Conservation (phyloP, 768 basidiomycete species). For the Boletellus emodensis region DNA sequence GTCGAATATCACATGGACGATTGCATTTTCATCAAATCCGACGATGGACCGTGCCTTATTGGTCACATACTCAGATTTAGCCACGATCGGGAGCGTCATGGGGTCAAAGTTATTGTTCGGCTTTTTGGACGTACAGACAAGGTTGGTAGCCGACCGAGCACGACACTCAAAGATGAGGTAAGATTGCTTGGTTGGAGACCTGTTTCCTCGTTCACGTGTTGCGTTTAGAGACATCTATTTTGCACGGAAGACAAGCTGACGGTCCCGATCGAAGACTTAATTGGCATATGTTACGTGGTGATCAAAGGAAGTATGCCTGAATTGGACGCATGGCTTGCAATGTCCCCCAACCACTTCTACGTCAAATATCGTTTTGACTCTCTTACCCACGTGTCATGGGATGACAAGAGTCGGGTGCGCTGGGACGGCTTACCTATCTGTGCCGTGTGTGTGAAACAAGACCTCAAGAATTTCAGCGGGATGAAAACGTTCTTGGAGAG, state of each 20-base stretch:
- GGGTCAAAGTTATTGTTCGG: slow-evolving; percentile 31
- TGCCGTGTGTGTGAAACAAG: slow-evolving; percentile 34
- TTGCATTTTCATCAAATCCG: slow-evolving; percentile 49
- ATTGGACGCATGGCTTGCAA: slow-evolving; percentile 44
- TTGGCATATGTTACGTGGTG: slow-evolving; percentile 48
- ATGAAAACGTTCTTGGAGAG: slow-evolving; percentile 32
- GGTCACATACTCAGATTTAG: slow-evolving; percentile 46
- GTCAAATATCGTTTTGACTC: slow-evolving; percentile 48
- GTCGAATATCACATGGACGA: slow-evolving; percentile 58
- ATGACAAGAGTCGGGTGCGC: slow-evolving; percentile 27
- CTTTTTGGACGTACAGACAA: slow-evolving; percentile 50
- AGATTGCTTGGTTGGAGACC: neutral
- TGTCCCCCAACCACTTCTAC: slow-evolving; percentile 59
- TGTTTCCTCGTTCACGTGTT: neutral
- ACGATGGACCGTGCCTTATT: slow-evolving; percentile 50
- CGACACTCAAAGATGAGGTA: slow-evolving; percentile 56
- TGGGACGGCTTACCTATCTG: slow-evolving; percentile 45
- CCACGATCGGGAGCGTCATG: slow-evolving; percentile 13
- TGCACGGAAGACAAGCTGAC: slow-evolving; percentile 45
- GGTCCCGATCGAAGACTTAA: slow-evolving; percentile 36
- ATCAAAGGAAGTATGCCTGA: slow-evolving; percentile 31
- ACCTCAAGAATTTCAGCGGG: slow-evolving; percentile 30
- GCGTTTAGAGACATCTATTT: slow-evolving; percentile 55
- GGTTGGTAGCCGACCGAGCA: slow-evolving; percentile 35
- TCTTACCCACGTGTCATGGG: slow-evolving; percentile 38